Evolutionary conservation across 1,284 basidiomycete species (phyloP), one percentile per base, ranked within the genome.

Genomic region (Grifola frondosa): DNA sequence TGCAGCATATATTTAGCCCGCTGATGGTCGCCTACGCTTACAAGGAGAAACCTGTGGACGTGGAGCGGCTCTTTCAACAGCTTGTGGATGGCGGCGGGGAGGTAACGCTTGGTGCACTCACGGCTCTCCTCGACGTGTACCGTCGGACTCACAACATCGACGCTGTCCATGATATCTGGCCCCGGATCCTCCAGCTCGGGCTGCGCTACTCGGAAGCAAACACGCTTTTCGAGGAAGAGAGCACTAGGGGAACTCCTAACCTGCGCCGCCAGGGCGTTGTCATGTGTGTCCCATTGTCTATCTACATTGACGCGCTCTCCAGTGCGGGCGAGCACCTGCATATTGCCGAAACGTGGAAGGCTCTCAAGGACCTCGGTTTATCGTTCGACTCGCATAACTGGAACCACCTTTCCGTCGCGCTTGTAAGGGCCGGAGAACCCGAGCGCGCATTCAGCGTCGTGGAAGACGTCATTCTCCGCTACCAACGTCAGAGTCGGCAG

Each of bases 331-430:
- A 68, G 28, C 84, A 91, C 57, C 50, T 62, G 7, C 77, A 84
- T 43, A 77, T 97, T 29, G 78, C 84, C 15, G 60, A 65, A 10
- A 70, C 78, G 0, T 98, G 96, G 95, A 66, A 71, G 13, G 61
- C 69, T 22, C 77, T 91, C 35, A 76, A 80, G 49, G 52, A 67
- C 6, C 64, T 74, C n/a, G 91, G 91, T 2, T 89, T 96, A 54
- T 75, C 75, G 3, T 93, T 95, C 59, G 92, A 97, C 61, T 78
- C 89, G 10, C 83, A 88, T 56, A 98, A 97, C 65, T 99, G 92
- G 88, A 98, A 97, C 61, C 84, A 91, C 57, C 74, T 96, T 19
- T 78, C 75, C 19, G 71, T 84, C 4, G 88, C 86, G 11, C 76
- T 96, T 24, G 73, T 92, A 22, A 80, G 86, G 24, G 88, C 86